Evolutionary conservation across 768 basidiomycete genomes (phyloP), one percentile per base, ranked within the genome.

Genomic region (Clavulina sp.): DNA sequence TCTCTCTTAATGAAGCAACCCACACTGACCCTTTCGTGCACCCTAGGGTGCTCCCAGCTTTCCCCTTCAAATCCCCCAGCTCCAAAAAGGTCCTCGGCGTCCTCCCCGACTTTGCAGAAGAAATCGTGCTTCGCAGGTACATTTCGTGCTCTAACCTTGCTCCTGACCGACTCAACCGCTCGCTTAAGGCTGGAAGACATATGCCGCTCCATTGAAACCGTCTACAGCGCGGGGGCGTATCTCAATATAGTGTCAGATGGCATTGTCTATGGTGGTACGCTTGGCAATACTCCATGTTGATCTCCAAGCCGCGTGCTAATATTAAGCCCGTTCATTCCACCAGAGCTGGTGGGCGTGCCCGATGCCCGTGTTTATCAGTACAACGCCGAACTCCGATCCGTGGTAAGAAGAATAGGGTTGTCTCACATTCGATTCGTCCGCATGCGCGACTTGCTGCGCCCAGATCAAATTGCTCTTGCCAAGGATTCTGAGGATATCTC

Each of bases 41-140:
- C n/a, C n/a, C n/a, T 19, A 38, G 13, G 13, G 44, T 21, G 13
- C 23, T 47, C 13, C 44, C 44, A 13, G 44, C 44, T 9, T 47
- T 47, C 23, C 44, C 44, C 9, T 47, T 47, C 44, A 47, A 47
- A 28, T 9, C 13, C 44, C 44, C 44, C 18, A 47, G 44, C 44
- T 13, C 13, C 16, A 21, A n/a, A 9, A 47, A 47, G 23, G 44
- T 47, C 23, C 44, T 47, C 23, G 44, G 44, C 23, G n/a, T 21
- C 16, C 44, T 47, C 23, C 44, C 44, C 16, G 44, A 47, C 26
- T 9, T 47, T 9, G 44, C 44, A 47, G 44, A 47, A 47, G 44
- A 47, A 21, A 28, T 47, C 26, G 44, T 47, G 9, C 44, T 47
- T 24, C 44, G 44, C 18, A 47, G 44, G 44, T 38, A 21, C 13